Base-by-base conservation (phyloP, 768 basidiomycete genomes). In the Candolleomyces aberdarensis region DNA sequence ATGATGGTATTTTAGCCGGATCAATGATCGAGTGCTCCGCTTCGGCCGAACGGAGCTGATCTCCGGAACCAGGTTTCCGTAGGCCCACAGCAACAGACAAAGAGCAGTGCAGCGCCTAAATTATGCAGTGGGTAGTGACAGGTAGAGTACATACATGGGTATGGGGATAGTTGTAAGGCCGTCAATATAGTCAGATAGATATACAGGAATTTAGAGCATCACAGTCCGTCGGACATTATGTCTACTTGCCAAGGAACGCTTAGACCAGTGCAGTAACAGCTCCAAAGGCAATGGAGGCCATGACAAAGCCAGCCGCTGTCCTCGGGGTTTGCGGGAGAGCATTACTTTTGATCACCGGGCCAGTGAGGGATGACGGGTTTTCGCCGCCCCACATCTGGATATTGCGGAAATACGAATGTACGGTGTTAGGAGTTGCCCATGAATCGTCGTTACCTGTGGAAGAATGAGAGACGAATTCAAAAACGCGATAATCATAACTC, bases 361-460 rank as follows among this genome's bases (percentile, higher is more conserved):
- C 79, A 22, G 76, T 75, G 26, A 82, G 71, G 40, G 75, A 85
- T 3, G 86, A 86, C 2, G 84, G 69, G 5, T 74, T 63, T 0
- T 76, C 78, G 61, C 84, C 78, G 20, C 81, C 88, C 80, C 82
- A 91, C 40, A 92, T 71, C 51, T 78, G 77, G 58, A 94, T 78
- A 71, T 92, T 89, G 63, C 89, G 85, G 78, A 83, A 94, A 71
- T 89, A 94, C 0, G 87, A 86, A 67, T 88, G 83, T 6, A 86
- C 85, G 0, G 82, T 83, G 4, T 78, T 72, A 5, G 88, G 83
- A 0, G 91, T 86, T 22, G 88, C 88, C 89, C 89, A 95, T 40
- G 81, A 81, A 4, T 75, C 59, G 67, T 95, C 89, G 61, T 80
- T 36, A 36, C 36, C 36, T 36, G 36, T 36, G 36, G 36, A 36